Evolutionary conservation across 305 asterid species (phyloP).

Genomic region (Fraxinus dipetala): DNA sequence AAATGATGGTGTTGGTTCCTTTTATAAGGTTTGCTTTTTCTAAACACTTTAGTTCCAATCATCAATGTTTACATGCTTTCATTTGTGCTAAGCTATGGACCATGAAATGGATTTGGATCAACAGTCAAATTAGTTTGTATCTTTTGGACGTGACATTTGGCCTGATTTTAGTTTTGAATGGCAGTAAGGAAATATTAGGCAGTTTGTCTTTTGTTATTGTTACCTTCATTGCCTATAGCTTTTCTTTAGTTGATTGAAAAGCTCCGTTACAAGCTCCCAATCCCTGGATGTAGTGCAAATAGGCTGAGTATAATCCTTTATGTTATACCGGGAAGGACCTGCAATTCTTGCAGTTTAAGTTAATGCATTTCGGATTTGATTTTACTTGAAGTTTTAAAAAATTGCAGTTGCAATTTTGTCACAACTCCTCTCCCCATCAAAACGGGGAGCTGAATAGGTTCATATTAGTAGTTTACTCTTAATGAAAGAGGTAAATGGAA

Average conservation of each 20-base stretch:
- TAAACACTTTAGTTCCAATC: background rate
- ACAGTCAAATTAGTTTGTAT: background rate
- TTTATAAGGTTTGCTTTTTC: slow-evolving; percentile 64
- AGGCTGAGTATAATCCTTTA: background rate
- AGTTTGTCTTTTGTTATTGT: background rate
- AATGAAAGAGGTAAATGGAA: background rate
- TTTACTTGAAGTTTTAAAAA: background rate
- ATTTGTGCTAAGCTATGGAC: background rate
- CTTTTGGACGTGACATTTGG: background rate
- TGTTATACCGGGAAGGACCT: background rate
- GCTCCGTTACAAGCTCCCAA: background rate
- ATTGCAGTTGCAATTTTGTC: background rate
- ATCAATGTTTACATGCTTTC: background rate
- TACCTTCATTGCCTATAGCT: background rate
- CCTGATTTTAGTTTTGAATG: background rate
- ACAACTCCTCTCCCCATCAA: background rate
- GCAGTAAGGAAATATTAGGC: background rate
- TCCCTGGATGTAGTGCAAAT: background rate
- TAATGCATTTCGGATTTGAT: background rate
- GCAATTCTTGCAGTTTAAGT: background rate
- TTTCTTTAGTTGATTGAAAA: background rate
- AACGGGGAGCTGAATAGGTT: background rate
- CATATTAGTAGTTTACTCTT: background rate
- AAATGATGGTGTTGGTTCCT: slow-evolving; percentile 77
- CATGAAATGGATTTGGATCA: background rate